A percentile compares a stretch with the other conserved stretches of the same genome.
Conservation (phyloP, 345 rosid genomes). For the Cochlearia excelsa region DNA sequence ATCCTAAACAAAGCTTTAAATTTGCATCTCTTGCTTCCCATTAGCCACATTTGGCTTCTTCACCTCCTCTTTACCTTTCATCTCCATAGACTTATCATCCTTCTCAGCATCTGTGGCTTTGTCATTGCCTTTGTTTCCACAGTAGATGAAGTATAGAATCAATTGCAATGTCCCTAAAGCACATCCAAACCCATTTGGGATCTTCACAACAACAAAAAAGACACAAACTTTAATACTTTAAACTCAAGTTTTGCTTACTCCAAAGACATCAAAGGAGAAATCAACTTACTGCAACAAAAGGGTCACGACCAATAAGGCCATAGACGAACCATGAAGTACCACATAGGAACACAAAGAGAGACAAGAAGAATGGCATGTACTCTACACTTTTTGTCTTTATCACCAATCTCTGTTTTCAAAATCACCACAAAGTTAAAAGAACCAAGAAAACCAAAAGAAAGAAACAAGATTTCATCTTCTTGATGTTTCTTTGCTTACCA, state of each 20-base stretch:
- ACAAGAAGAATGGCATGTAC: slow-evolving; percentile 93
- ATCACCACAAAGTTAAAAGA: background rate
- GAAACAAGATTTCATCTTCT: background rate
- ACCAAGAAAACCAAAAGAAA: background rate
- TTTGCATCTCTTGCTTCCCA: slow-evolving; percentile 39
- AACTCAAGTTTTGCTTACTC: background rate
- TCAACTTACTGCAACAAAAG: slow-evolving; percentile 71
- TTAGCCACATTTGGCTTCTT: slow-evolving; percentile 33
- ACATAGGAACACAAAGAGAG: slow-evolving; percentile 83
- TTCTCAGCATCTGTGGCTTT: slow-evolving; percentile 29
- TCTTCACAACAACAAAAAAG: slow-evolving; percentile 34
- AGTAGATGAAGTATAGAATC: slow-evolving; percentile 74
- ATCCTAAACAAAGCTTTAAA: slow-evolving; percentile 22
- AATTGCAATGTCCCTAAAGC: slow-evolving; percentile 72
- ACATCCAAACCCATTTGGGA: slow-evolving; percentile 92
- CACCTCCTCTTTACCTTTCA: slow-evolving; percentile 26
- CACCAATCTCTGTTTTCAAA: slow-evolving; percentile 67
- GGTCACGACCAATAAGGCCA: slow-evolving; percentile 84
- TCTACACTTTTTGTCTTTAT: slow-evolving; percentile 90
- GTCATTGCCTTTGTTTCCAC: slow-evolving; percentile 43
- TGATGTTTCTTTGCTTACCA: slow-evolving; percentile 50
- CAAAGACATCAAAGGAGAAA: background rate
- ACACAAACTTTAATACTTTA: background rate
- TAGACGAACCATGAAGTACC: slow-evolving; percentile 95
- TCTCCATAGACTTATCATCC: slow-evolving; percentile 36